Conservation (phyloP, 768 basidiomycete species). For the Lepiota brunneoincarnata region DNA sequence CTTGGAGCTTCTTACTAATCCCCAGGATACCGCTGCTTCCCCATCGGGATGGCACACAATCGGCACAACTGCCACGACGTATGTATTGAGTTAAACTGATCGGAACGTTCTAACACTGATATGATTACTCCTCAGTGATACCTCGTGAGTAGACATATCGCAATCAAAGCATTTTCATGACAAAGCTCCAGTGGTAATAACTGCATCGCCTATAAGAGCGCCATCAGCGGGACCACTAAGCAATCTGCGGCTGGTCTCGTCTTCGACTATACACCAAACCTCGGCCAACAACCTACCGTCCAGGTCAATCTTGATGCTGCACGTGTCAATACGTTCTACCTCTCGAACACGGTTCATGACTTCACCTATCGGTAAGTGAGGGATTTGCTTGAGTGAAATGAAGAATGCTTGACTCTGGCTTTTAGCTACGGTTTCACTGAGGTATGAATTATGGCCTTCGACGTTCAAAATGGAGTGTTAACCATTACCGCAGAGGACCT, state of each 20-base stretch:
- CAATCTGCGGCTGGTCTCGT: constrained; percentile 31
- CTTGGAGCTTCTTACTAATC: constrained; percentile 41
- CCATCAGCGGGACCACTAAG: constrained; percentile 23
- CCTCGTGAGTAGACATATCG: not conserved
- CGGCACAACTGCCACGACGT: not conserved
- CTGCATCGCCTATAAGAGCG: constrained; percentile 25
- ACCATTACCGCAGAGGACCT: constrained; percentile 12
- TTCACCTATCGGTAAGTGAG: constrained; percentile 16
- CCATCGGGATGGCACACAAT: constrained; percentile 40
- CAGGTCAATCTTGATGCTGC: constrained; percentile 46
- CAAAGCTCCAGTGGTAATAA: constrained; percentile 28
- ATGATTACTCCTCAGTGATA: not conserved
- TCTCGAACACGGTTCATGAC: constrained; percentile 55
- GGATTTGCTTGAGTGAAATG: no score
- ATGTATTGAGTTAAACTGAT: not conserved
- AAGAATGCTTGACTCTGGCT: no score
- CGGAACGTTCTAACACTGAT: no score
- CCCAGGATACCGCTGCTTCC: constrained; percentile 45
- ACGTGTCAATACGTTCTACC: constrained; percentile 49
- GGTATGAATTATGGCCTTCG: constrained; percentile 3
- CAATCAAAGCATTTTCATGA: not conserved
- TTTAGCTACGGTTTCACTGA: constrained; percentile 48
- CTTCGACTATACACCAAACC: constrained; percentile 33
- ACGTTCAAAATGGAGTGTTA: no score
- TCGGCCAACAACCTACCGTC: constrained; percentile 29